Percentiles rank a stretch among this genome's conserved stretches.
phyloP scores from a whole-genome alignment of 805 yeast genomes.

The Deakozyma indianensis region DNA sequence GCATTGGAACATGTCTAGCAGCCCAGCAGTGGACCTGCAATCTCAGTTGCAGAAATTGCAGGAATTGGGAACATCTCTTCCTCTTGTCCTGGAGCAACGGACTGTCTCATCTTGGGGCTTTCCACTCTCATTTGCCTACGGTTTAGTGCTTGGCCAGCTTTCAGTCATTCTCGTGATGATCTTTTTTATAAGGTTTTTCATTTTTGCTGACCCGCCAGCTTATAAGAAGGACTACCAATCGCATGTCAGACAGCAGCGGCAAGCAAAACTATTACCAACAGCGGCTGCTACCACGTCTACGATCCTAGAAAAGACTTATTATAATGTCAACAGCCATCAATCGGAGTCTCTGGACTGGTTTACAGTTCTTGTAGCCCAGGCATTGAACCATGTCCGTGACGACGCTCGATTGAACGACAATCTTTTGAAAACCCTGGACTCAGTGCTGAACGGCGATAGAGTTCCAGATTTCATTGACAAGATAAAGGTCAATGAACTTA shows the following conservation, averaged over 20 bases:
- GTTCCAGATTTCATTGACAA: constrained; percentile 72
- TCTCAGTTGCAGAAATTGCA: background rate
- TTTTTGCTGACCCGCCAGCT: constrained; percentile 25
- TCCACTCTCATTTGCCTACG: constrained; percentile 19
- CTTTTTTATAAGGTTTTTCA: constrained; percentile 25
- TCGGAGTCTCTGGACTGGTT: constrained; percentile 96
- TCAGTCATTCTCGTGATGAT: constrained; percentile 24
- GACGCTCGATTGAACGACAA: constrained; percentile 81
- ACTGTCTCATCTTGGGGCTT: constrained; percentile 1
- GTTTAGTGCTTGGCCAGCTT: constrained; percentile 26
- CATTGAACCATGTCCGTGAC: constrained; percentile 70
- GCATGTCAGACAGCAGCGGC: constrained; percentile 8
- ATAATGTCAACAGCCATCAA: constrained; percentile 74
- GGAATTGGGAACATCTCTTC: background rate
- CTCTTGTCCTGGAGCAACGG: background rate
- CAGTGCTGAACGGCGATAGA: constrained; percentile 42
- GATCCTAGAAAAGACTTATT: constrained; percentile 81
- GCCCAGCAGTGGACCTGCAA: too few species aligned
- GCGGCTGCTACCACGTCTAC: constrained; percentile 18
- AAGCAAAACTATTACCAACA: constrained; percentile 14
- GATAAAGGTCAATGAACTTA: constrained; percentile 70
- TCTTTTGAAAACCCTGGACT: constrained; percentile 64
- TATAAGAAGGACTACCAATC: constrained; percentile 14
- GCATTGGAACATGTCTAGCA: too few species aligned
- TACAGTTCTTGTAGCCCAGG: constrained; percentile 84